Base-by-base conservation (phyloP, 208 protist genomes). In the Trypanosoma boissoni region DNA sequence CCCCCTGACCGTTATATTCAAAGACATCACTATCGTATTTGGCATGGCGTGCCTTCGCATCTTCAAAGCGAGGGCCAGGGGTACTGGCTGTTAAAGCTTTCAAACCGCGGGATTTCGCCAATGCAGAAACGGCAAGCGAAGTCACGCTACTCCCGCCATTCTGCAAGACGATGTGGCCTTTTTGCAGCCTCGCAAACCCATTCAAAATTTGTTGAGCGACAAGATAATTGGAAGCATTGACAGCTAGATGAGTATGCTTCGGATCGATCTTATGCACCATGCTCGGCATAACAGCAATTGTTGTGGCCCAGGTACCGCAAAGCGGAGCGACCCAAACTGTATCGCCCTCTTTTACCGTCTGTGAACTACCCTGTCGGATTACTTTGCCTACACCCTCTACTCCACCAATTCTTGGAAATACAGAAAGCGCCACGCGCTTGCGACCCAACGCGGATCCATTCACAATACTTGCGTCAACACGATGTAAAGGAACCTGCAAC, bases 121-220 rank as follows among this genome's bases (percentile, higher is more conserved):
- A 63, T 3, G 79, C 81, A 18, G 85, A 58, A 24, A 92, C 81
- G 2, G 85, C 85, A 3, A 89, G 65, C 6, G 85, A 59, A 31
- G 85, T 92, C 14, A 76, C 57, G 52, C 80, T 88, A 58, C 79
- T 88, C 21, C 85, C 85, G 28, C 85, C 81, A 50, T 88, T 92
- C 65, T 92, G 85, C 8, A 92, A 18, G 10, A 92, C 71, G 16
- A 86, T 57, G 12, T 83, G 53, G 1, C 79, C 79, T 57, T 76
- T 79, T 14, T 58, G 65, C 41, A 92, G 61, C 5, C 58, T 41
- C 26, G 72, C 68, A 51, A 74, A 91, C 18, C 76, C 79, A 20
- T 85, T 57, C 37, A 92, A 66, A 23, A 92, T 62, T 34, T 87
- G 78, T 52, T 86, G 73, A 9, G 81, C 85, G 18, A 75, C 58